A percentile compares a stretch with the other conserved stretches of the same genome.
phyloP scores from a whole-genome alignment of 805 yeast genomes.

The Sugiyamaella smithiae region DNA sequence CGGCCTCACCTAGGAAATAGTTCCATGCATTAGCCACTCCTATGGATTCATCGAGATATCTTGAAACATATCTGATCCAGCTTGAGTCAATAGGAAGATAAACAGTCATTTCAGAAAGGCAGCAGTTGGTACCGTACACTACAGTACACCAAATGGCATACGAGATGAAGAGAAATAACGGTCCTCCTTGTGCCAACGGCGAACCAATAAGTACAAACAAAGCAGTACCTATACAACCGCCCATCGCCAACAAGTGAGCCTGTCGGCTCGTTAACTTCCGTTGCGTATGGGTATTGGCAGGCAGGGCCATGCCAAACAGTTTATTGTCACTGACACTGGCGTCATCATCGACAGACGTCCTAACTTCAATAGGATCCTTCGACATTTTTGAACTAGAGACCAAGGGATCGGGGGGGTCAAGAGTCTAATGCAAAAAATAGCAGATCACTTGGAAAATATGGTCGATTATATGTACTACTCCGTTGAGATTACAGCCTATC shows the following conservation, averaged over 20 bases:
- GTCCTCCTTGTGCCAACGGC: conserved; percentile 62
- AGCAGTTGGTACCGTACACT: conserved; percentile 59
- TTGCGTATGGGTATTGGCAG: background rate
- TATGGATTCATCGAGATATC: conserved; percentile 70
- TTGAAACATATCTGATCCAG: conserved; percentile 65
- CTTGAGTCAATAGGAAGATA: conserved; percentile 74
- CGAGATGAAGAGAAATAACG: conserved; percentile 58
- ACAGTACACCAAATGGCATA: conserved; percentile 70
- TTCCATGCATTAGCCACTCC: conserved; percentile 76
- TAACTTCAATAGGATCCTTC: background rate
- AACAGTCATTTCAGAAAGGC: conserved; percentile 75
- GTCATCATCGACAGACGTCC: background rate
- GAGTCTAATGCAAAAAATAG: too few relatives aligned
- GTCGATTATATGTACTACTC: too few relatives aligned
- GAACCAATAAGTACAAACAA: conserved; percentile 67
- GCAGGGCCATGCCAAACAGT: background rate
- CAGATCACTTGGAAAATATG: too few relatives aligned
- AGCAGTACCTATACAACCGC: conserved; percentile 80
- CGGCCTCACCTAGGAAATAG: conserved; percentile 69
- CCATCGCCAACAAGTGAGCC: conserved; percentile 70
- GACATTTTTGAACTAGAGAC: too few relatives aligned
- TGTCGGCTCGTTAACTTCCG: conserved; percentile 62
- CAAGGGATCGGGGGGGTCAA: too few relatives aligned
- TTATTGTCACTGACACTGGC: background rate
- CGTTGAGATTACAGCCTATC: too few relatives aligned